A percentile compares a stretch with the other conserved stretches of the same genome.
phyloP scores from a whole-genome alignment of 2,329 filamentous ascomycete genomes.

The Aurifilum marmelostoma region DNA sequence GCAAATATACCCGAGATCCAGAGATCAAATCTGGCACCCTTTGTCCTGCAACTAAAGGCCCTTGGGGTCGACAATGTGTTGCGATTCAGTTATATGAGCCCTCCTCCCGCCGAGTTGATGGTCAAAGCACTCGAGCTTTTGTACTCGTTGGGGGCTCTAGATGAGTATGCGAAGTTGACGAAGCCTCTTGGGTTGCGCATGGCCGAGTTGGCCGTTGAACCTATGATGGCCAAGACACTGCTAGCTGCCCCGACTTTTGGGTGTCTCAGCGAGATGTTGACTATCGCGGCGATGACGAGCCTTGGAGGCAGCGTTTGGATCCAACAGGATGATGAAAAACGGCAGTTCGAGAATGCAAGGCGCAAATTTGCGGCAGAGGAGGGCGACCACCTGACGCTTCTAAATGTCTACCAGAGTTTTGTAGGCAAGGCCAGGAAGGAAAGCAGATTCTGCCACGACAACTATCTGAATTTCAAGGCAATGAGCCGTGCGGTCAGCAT shows the following conservation, averaged over 20 bases:
- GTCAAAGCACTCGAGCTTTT: slow-evolving; percentile 85
- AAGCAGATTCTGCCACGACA: slow-evolving; percentile 82
- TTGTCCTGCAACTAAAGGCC: slow-evolving; percentile 89
- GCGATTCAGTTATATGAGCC: slow-evolving; percentile 84
- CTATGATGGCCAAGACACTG: slow-evolving; percentile 92
- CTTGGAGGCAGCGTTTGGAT: slow-evolving; percentile 84
- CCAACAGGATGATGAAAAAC: slow-evolving; percentile 76
- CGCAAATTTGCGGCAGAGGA: slow-evolving; percentile 89
- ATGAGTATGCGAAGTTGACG: slow-evolving; percentile 88
- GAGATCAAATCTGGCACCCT: slow-evolving; percentile 84
- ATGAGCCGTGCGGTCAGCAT: slow-evolving; percentile 84
- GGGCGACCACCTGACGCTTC: slow-evolving; percentile 88
- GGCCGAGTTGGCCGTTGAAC: slow-evolving; percentile 89
- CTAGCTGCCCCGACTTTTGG: slow-evolving; percentile 74
- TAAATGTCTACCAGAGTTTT: slow-evolving; percentile 94
- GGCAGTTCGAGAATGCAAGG: slow-evolving; percentile 71
- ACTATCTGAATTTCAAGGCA: slow-evolving; percentile 84
- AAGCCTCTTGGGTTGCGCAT: slow-evolving; percentile 85
- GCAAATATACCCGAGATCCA: slow-evolving; percentile 88
- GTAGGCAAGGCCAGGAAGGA: slow-evolving; percentile 82
- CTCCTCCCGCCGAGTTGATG: slow-evolving; percentile 83
- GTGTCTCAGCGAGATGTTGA: slow-evolving; percentile 84
- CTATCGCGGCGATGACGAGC: slow-evolving; percentile 92
- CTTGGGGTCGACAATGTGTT: slow-evolving; percentile 93
- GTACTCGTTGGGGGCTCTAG: slow-evolving; percentile 82